A percentile compares a stretch with the other conserved stretches of the same genome.
These are phyloP conservation scores for Colletotrichum sp. DNA, from an alignment of 2,329 filamentous ascomycete genomes.

Conservation along the genomic window DNA sequence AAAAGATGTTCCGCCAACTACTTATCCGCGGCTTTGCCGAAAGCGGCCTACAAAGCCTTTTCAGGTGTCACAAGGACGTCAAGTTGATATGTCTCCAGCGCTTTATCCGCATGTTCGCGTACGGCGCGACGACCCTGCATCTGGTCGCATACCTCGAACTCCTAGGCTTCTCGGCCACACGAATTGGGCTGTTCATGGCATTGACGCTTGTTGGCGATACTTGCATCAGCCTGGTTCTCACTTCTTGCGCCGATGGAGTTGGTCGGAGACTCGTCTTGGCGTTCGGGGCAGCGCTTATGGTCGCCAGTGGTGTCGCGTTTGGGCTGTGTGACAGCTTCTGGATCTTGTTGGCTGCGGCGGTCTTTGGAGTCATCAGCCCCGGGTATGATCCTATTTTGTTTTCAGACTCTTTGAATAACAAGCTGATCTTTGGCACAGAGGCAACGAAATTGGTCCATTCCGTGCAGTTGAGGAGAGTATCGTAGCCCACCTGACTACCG, in stretches of 20 bases:
- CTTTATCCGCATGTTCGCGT: not conserved
- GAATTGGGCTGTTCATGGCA: not conserved
- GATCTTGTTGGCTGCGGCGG: not conserved
- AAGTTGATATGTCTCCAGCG: not conserved
- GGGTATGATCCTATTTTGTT: not conserved
- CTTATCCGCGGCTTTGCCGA: not conserved
- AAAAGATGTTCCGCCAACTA: not conserved
- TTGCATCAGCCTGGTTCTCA: not conserved
- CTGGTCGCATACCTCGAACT: not conserved
- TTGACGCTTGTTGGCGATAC: not conserved
- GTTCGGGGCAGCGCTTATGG: not conserved
- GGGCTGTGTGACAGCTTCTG: not conserved
- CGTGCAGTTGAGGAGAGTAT: not conserved
- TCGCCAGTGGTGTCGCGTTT: not conserved
- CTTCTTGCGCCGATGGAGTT: not conserved
- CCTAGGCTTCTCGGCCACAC: not conserved
- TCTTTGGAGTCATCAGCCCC: not conserved
- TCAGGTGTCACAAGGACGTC: not conserved
- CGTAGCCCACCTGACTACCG: not conserved
- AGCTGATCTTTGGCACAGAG: not conserved
- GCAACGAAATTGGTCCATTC: not conserved
- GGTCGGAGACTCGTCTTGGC: not conserved
- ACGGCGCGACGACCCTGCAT: not conserved
- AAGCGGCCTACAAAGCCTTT: not conserved
- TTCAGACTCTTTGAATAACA: not conserved